Percentiles rank a stretch among this genome's conserved stretches.
Evolutionary conservation across 2,329 filamentous ascomycete genomes (phyloP).

Genomic region (Fusarium mangiferae): DNA sequence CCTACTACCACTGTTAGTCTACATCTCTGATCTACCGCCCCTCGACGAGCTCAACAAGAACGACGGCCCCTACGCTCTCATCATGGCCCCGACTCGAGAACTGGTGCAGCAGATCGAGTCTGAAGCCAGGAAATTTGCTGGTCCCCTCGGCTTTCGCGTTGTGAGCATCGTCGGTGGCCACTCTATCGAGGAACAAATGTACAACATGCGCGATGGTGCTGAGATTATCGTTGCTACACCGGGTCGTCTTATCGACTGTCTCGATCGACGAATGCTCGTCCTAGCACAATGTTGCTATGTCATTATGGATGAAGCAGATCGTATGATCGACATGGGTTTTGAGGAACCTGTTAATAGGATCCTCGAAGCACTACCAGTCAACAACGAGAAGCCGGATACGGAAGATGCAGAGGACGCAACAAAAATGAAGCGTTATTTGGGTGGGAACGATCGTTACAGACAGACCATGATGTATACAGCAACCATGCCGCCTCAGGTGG

Average conservation of each 20-base stretch:
- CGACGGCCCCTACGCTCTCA: slow-evolving; percentile 96
- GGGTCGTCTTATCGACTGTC: slow-evolving; percentile 95
- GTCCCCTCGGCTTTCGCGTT: slow-evolving; percentile 89
- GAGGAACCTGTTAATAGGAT: slow-evolving; percentile 99
- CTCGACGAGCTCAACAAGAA: slow-evolving; percentile 88
- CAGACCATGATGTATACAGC: slow-evolving; percentile 99
- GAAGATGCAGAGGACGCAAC: slow-evolving; percentile 88
- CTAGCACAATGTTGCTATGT: slow-evolving; percentile 97
- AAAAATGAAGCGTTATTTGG: slow-evolving; percentile 84
- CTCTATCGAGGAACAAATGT: slow-evolving; percentile 92
- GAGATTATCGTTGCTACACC: slow-evolving; percentile 99
- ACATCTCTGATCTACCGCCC: slow-evolving; percentile 90
- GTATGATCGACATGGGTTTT: slow-evolving; percentile 98
- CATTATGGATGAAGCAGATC: slow-evolving; percentile 99
- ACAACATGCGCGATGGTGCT: slow-evolving; percentile 87
- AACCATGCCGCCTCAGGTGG: slow-evolving; percentile 92
- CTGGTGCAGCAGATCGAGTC: slow-evolving; percentile 96
- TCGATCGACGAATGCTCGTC: slow-evolving; percentile 90
- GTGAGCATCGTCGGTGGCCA: slow-evolving; percentile 99
- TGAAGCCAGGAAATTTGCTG: slow-evolving; percentile 92
- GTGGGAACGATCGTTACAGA: slow-evolving; percentile 81
- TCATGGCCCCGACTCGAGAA: slow-evolving; percentile 95
- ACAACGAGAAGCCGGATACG: slow-evolving; percentile 93
- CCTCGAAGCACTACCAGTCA: slow-evolving; percentile 89
- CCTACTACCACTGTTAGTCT: slow-evolving; percentile 88